A percentile compares a stretch with the other conserved stretches of the same genome.
Evolutionary conservation across 768 basidiomycete species (phyloP).

Genomic region (Boletus rubropictus): DNA sequence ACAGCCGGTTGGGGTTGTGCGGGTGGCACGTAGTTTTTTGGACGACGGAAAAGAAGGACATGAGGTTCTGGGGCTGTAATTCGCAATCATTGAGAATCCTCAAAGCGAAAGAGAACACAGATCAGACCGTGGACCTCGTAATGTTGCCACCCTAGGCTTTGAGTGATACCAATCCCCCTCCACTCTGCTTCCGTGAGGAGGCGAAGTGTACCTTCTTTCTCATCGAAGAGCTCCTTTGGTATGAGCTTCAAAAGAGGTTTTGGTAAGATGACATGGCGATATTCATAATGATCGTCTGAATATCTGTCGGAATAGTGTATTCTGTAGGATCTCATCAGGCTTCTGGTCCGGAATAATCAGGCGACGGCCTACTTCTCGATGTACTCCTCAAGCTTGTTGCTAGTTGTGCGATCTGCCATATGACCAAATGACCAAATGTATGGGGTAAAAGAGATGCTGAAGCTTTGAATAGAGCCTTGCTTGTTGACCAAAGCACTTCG

Average conservation of each 20-base stretch:
- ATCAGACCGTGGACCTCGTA: constrained; percentile 89
- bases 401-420: constrained; percentile 35
- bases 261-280: constrained; percentile 94
- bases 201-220: constrained; percentile 73
- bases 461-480: background rate
- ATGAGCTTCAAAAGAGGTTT: constrained; percentile 92
- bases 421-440: constrained; percentile 5
- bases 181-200: constrained; percentile 86
- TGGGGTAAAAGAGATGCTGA: background rate
- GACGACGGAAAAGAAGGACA: constrained; percentile 86
- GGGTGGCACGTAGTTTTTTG: constrained; percentile 59
- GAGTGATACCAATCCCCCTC: constrained; percentile 93
- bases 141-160: constrained; percentile 95
- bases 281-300: constrained; percentile 89
- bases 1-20: constrained; percentile 38
- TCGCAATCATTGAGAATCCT: constrained; percentile 12
- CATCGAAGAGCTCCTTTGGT: constrained; percentile 78
- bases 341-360: constrained; percentile 14
- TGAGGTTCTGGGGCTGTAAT: constrained; percentile 81
- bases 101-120: background rate
- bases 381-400: constrained; percentile 62
- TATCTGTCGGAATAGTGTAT: constrained; percentile 92
- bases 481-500: background rate
- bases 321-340: constrained; percentile 34
- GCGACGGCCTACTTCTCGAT: constrained; percentile 59